A percentile compares a stretch with the other conserved stretches of the same genome.
Conservation (phyloP, 257 asterid genomes). For the Salvia hispanica region DNA sequence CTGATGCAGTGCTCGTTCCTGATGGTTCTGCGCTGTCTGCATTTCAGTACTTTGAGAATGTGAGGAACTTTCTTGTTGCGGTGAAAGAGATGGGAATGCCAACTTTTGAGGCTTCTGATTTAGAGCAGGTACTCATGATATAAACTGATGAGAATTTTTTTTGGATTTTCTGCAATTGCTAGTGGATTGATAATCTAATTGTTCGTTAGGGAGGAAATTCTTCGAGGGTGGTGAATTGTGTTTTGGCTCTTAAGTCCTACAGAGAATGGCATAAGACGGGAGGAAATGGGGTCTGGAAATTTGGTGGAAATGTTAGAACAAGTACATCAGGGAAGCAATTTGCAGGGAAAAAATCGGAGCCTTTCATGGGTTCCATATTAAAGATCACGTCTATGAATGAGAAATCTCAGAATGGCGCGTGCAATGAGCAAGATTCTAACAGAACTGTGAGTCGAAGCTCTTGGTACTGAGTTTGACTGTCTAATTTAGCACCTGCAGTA, state of each 20-base stretch:
- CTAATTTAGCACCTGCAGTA: constrained; percentile 1
- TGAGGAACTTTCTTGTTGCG: constrained; percentile 82
- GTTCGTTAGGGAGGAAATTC: constrained; percentile 78
- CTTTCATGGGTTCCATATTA: constrained; percentile 59
- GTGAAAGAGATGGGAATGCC: constrained; percentile 89
- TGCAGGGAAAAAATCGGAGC: constrained; percentile 73
- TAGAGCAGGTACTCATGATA: constrained; percentile 60
- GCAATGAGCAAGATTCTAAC: constrained; percentile 47
- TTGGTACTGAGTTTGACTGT: constrained; percentile 9
- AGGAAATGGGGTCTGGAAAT: constrained; percentile 77
- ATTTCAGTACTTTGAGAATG: constrained; percentile 86
- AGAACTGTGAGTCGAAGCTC: constrained; percentile 54
- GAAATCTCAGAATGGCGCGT: constrained; percentile 46
- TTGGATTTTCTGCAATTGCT: background rate
- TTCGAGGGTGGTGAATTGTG: constrained; percentile 79
- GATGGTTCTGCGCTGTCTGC: constrained; percentile 95
- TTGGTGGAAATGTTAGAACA: constrained; percentile 74
- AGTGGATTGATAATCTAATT: constrained; percentile 15
- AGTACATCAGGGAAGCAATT: constrained; percentile 63
- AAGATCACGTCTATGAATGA: constrained; percentile 55
- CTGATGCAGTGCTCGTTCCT: constrained; percentile 59
- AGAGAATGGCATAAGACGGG: constrained; percentile 75
- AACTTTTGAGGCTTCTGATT: constrained; percentile 88
- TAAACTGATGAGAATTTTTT: background rate
- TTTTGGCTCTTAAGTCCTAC: constrained; percentile 79